Percentiles rank a stretch among this genome's conserved stretches.
Evolutionary conservation across 2,329 filamentous ascomycete genomes (phyloP).

Genomic region (Colletotrichum plurivorum): DNA sequence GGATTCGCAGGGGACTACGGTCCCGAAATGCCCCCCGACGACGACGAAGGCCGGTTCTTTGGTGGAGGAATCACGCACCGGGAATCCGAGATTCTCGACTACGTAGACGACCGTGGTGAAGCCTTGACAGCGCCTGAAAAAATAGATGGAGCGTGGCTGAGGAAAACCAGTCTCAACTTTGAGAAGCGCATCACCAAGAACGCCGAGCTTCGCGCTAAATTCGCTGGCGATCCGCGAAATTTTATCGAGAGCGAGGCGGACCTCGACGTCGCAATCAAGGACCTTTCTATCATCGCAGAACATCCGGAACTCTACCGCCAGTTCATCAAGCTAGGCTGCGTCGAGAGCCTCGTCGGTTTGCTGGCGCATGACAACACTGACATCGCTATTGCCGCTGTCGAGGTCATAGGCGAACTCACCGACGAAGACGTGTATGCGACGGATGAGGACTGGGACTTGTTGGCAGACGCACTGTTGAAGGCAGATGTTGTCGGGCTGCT

Average conservation of each 20-base stretch:
- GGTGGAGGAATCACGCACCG: conserved; percentile 88
- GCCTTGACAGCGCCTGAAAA: conserved; percentile 72
- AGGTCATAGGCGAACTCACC: conserved; percentile 91
- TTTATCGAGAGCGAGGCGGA: conserved; percentile 91
- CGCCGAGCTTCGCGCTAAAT: conserved; percentile 87
- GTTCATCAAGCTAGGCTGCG: conserved; percentile 82
- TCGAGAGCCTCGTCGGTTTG: conserved; percentile 81
- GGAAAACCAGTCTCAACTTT: conserved; percentile 84
- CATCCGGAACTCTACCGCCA: conserved; percentile 87
- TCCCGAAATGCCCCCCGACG: conserved; percentile 63
- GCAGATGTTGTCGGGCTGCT: conserved; percentile 82
- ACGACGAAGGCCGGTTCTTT: conserved; percentile 96
- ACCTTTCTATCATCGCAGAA: conserved; percentile 87
- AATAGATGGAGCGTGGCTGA: conserved; percentile 87
- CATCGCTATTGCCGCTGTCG: conserved; percentile 91
- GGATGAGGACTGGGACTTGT: conserved; percentile 82
- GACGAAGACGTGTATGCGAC: conserved; percentile 92
- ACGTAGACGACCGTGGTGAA: conserved; percentile 73
- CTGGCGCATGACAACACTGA: conserved; percentile 97
- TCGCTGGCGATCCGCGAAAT: conserved; percentile 83
- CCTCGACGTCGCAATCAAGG: conserved; percentile 89
- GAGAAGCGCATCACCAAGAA: conserved; percentile 95
- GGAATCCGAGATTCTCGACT: conserved; percentile 89
- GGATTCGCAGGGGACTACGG: conserved; percentile 60
- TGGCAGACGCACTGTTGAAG: conserved; percentile 78